Conservation (phyloP, 148 eudicot species). For the Polygonum aviculare region DNA sequence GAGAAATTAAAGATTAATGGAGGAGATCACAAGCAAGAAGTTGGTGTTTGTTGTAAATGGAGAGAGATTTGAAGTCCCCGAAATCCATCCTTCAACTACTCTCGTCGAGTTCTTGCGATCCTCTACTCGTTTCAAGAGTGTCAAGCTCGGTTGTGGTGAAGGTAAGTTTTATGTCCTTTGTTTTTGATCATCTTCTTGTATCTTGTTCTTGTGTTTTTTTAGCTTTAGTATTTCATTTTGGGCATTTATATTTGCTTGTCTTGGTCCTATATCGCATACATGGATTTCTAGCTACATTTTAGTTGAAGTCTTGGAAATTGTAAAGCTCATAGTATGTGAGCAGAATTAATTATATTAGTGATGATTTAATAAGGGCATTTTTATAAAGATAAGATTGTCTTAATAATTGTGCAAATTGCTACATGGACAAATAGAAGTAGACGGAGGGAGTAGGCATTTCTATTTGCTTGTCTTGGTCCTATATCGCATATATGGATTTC, state of each 20-base stretch:
- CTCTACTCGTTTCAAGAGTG: slow-evolving; percentile 62
- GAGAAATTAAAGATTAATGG: slow-evolving; percentile 13
- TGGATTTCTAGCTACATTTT: not conserved
- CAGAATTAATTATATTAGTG: no score
- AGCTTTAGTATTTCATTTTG: not conserved
- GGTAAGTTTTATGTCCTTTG: slow-evolving; percentile 15
- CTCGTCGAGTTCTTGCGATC: slow-evolving; percentile 67
- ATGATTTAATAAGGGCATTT: no score
- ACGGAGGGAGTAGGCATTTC: no score
- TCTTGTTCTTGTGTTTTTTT: no score
- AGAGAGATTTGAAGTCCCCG: slow-evolving; percentile 49
- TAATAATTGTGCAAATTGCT: no score
- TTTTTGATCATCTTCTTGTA: no score
- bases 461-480: not conserved
- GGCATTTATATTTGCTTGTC: not conserved
- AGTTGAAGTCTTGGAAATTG: no score
- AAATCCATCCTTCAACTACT: slow-evolving; percentile 61
- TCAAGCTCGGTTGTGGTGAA: slow-evolving; percentile 54
- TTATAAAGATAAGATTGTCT: no score
- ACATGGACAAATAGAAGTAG: no score
- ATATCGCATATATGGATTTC: not conserved
- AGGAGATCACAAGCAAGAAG: slow-evolving; percentile 6
- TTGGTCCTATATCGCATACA: not conserved
- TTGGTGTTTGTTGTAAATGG: slow-evolving; percentile 43
- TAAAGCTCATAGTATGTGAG: no score